Conservation (phyloP, 23 red algal species). For the Cyanidioschyzon merolae region DNA sequence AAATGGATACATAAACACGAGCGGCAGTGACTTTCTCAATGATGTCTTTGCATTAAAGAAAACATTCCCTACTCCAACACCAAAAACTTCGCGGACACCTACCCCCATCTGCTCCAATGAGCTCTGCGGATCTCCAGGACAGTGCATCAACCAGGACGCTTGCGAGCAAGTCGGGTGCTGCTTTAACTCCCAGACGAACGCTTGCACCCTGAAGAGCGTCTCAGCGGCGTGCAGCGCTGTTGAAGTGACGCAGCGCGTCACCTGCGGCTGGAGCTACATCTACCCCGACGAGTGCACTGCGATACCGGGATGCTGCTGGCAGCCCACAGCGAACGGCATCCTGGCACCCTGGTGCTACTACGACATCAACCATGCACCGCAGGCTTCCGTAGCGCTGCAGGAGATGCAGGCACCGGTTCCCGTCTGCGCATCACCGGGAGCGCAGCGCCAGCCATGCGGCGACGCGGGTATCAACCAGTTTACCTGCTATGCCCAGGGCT, state of each 20-base stretch:
- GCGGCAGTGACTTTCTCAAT: not conserved
- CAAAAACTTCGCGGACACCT: too few relatives aligned
- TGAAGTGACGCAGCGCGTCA: not conserved
- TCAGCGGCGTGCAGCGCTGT: not conserved
- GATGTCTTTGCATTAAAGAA: not conserved
- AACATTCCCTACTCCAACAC: not conserved
- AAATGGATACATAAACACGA: not conserved
- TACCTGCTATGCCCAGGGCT: slow-evolving; percentile 6
- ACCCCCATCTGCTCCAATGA: slow-evolving; percentile 4
- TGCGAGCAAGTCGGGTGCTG: slow-evolving; percentile 15
- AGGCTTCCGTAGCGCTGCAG: not conserved
- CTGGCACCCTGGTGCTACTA: slow-evolving; percentile 17
- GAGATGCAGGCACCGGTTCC: slow-evolving; percentile 8
- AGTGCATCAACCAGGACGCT: not conserved
- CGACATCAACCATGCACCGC: slow-evolving; percentile 5
- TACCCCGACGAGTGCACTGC: slow-evolving; percentile 15
- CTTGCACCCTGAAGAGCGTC: slow-evolving; percentile 9
- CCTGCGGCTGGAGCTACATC: slow-evolving; percentile 17
- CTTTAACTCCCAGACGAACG: not conserved
- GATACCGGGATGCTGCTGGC: slow-evolving; percentile 16
- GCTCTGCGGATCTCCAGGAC: not conserved
- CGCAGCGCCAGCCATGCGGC: not conserved
- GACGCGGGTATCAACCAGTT: slow-evolving; percentile 15
- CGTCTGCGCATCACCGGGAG: not conserved
- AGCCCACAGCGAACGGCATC: slow-evolving; percentile 9